A percentile compares a stretch with the other conserved stretches of the same genome.
Conservation (phyloP, 179 eudicot genomes). For the Camellia oleifera region DNA sequence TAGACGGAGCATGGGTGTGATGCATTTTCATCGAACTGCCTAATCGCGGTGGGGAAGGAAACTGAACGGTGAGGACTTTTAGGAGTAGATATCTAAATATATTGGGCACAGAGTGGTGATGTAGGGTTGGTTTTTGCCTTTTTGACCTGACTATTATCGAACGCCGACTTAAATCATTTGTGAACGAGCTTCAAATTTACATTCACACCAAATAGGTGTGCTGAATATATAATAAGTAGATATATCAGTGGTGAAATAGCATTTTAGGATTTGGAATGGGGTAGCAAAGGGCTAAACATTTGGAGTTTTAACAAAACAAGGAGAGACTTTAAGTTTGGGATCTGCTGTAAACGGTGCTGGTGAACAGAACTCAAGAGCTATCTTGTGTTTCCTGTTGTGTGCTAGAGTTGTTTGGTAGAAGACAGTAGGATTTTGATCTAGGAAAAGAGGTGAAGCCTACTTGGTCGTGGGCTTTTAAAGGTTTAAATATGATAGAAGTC, state of each 20-base stretch:
- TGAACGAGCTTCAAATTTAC: too few relatives aligned
- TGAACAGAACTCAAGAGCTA: not conserved
- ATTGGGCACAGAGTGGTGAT: too few relatives aligned
- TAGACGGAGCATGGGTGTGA: too few relatives aligned
- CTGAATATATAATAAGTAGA: not conserved
- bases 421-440: not conserved
- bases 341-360: not conserved
- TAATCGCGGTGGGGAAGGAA: too few relatives aligned
- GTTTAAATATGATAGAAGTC: too few relatives aligned
- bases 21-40: too few relatives aligned
- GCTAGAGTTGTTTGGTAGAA: not conserved
- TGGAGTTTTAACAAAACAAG: not conserved
- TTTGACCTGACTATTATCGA: too few relatives aligned
- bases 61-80: too few relatives aligned
- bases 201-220: too few relatives aligned
- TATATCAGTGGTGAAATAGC: not conserved
- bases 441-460: not conserved
- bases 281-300: not conserved
- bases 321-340: not conserved
- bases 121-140: too few relatives aligned
- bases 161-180: too few relatives aligned
- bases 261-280: not conserved
- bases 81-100: too few relatives aligned
- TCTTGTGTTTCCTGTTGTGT: not conserved
- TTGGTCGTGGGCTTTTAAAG: not conserved